phyloP scores from a whole-genome alignment of 1,284 basidiomycete species.

The Cutaneotrichosporon spelunceum region DNA sequence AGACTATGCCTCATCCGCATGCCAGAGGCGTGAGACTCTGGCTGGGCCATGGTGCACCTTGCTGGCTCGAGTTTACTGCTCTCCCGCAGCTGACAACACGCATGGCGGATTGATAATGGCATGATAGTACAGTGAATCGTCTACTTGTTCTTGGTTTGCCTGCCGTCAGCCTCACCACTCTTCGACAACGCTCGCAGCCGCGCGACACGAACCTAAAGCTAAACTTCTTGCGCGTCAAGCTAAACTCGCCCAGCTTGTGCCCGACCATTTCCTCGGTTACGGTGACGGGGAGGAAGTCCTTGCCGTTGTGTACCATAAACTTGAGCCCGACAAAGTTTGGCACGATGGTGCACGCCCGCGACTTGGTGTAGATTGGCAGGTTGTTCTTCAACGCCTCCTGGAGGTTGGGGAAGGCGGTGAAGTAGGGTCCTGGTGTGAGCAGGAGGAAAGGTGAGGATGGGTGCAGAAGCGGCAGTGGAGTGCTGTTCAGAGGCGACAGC shows the following conservation, averaged over 20 bases:
- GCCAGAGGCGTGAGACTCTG: too few species aligned
- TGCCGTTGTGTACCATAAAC: conserved; percentile 93
- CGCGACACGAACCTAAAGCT: conserved; percentile 45
- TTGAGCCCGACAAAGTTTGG: conserved; percentile 89
- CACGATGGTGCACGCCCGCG: conserved; percentile 85
- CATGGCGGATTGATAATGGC: conserved; percentile 5
- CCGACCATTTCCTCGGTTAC: conserved; percentile 98
- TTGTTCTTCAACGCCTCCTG: conserved; percentile 78
- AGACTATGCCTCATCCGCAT: too few species aligned
- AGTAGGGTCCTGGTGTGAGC: conserved; percentile 72
- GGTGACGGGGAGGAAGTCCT: conserved; percentile 77
- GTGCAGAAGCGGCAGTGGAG: too few species aligned
- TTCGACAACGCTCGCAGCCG: neutral
- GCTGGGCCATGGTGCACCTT: too few species aligned
- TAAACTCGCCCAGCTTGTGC: conserved; percentile 94
- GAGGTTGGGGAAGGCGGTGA: conserved; percentile 89
- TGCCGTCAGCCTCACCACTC: conserved; percentile 12
- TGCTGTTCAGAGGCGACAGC: neutral
- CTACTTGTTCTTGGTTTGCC: conserved; percentile 27
- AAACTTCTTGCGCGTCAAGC: conserved; percentile 69
- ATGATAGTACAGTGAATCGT: conserved; percentile 14
- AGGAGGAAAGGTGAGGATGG: neutral
- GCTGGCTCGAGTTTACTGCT: too few species aligned
- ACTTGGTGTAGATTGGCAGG: conserved; percentile 82
- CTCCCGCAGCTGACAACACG: too few species aligned